Percentiles rank a stretch among this genome's conserved stretches.
phyloP scores from a whole-genome alignment of 169 alveolate species.

The Theileria orientalis region DNA sequence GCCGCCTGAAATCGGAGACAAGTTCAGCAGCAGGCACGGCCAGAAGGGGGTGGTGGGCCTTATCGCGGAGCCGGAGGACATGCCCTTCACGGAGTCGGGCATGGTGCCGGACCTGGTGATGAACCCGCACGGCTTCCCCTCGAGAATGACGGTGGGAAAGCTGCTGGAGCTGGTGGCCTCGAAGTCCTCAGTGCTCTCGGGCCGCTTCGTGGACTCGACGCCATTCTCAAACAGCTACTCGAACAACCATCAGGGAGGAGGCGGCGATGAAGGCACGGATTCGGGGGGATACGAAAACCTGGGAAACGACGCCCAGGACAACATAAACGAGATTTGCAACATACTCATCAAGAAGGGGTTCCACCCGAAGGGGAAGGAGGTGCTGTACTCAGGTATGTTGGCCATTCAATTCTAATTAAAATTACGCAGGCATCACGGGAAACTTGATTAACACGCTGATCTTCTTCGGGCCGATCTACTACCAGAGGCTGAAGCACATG shows the following conservation, averaged over 20 bases:
- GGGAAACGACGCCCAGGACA: conserved; percentile 47
- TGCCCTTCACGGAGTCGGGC: conserved; percentile 99
- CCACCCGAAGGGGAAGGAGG: conserved; percentile 89
- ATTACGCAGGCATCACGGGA: conserved; percentile 89
- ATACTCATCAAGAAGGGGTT: conserved; percentile 93
- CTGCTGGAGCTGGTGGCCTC: conserved; percentile 95
- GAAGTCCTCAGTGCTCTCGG: conserved; percentile 94
- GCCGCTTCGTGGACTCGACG: conserved; percentile 95
- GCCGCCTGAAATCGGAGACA: conserved; percentile 98
- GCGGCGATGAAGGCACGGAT: not conserved
- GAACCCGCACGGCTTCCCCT: conserved; percentile 99
- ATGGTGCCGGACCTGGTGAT: conserved; percentile 99
- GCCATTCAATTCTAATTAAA: not conserved
- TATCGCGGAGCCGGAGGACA: conserved; percentile 94
- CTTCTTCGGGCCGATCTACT: conserved; percentile 98
- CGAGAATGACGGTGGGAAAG: conserved; percentile 99
- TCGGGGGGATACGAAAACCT: conserved; percentile 10
- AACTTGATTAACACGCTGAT: conserved; percentile 95
- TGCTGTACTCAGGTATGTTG: conserved; percentile 90
- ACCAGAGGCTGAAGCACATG: conserved; percentile 99
- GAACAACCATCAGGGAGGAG: conserved; percentile 65
- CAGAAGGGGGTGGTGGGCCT: conserved; percentile 99
- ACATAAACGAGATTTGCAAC: conserved; percentile 38
- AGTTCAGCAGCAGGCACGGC: conserved; percentile 98
- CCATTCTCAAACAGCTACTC: conserved; percentile 95